Evolutionary conservation across 495 filamentous ascomycete species (phyloP), one percentile per base, ranked within the genome.

Genomic region (Aspergillus affinis): DNA sequence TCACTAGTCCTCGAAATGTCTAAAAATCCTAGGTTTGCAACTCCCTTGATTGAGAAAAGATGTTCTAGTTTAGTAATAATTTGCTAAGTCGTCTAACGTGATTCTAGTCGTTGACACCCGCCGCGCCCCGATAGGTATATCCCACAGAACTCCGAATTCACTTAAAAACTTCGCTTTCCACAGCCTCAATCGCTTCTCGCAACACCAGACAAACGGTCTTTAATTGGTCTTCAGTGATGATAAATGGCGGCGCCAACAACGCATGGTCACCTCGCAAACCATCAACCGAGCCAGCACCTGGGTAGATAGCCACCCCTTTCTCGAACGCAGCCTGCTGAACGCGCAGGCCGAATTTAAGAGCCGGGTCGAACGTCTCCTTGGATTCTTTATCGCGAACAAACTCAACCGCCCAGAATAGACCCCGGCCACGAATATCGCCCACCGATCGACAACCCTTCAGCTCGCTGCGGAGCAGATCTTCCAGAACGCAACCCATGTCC

Each of bases 231-330:
- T 70, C 69, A 0, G 81, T 83, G 48, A 89, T 76, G 57, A 82
- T 92, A 70, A 88, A 95, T 1, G 91, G 80, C 3, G 92, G 92
- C 26, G 88, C 82, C 55, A 96, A 62, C 36, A 94, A 74, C 15
- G 92, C 71, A 74, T 92, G 88, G 65, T 97, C 92, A 3, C 90
- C 91, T 5, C 64, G 71, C 30, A 80, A 65, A 0, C 89, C 89
- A 66, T 91, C 88, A 0, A 79, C 83, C 0, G 86, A 86, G 6
- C 90, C 91, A 3, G 49, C 49, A 17, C 49, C 49, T 4, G 49
- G 49, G 17, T 51, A 51, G 12, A 51, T 20, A 17, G 49, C 49
- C 21, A 51, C 19, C 12, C 49, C 49, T 5, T 29, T 23, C 21
- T 51, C 49, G 49, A 51, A 51, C 49, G 23, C 49, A 13, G 23